These are phyloP conservation scores for Hypoxylon cercidicola DNA, from an alignment of 495 filamentous ascomycete species.

Conservation along the genomic window DNA sequence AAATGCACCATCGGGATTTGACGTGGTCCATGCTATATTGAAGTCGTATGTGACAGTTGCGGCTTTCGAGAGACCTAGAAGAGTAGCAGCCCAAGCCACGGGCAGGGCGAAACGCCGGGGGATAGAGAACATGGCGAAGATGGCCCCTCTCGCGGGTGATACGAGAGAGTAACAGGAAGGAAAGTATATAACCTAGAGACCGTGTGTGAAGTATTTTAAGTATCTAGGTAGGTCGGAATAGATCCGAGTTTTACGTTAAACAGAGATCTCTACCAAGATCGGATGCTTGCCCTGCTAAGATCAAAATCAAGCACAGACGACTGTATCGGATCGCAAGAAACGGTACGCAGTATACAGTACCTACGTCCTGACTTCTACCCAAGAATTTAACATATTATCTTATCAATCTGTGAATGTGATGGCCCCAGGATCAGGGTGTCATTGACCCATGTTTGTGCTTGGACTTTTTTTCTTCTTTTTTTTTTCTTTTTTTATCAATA, in stretches of 20 bases:
- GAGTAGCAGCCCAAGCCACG: constrained; percentile 49
- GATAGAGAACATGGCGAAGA: constrained; percentile 24
- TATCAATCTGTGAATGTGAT: constrained; percentile 37
- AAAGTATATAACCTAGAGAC: background rate
- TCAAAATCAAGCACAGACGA: background rate
- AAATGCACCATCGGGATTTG: constrained; percentile 79
- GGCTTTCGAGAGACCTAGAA: constrained; percentile 49
- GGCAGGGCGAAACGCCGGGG: constrained; percentile 26
- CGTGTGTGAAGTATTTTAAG: constrained; percentile 3
- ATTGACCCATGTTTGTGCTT: constrained; percentile 27
- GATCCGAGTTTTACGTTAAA: constrained; percentile 6
- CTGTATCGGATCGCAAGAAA: background rate
- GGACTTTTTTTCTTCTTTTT: constrained; percentile 11
- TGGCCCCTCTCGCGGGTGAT: constrained; percentile 13
- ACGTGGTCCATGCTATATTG: constrained; percentile 80
- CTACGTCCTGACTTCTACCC: too few relatives aligned
- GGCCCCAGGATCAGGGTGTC: constrained; percentile 8
- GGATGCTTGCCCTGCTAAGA: background rate
- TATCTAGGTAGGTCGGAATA: background rate
- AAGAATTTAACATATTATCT: too few relatives aligned
- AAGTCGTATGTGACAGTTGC: constrained; percentile 80
- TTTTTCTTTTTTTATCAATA: constrained; percentile 16
- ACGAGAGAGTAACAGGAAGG: constrained; percentile 2
- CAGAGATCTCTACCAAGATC: too few relatives aligned
- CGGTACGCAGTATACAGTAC: too few relatives aligned